Base-by-base conservation (phyloP, 1,284 basidiomycete species). In the Microbotryomycetes sp. region DNA sequence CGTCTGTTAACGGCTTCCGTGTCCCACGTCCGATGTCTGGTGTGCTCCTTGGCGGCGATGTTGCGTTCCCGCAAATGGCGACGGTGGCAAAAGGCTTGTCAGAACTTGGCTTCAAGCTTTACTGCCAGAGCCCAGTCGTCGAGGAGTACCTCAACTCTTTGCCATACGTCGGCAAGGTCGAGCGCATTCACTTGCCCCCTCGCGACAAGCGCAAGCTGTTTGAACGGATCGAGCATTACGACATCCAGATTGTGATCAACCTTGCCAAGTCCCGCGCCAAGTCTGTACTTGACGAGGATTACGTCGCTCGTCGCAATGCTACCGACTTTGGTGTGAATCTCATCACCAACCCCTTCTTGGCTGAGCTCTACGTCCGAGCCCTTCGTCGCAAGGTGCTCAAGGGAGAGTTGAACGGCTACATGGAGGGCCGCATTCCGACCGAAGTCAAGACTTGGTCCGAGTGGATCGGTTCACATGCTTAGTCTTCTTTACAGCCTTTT, bases 181-280 rank as follows among this genome's bases (percentile, higher is more conserved):
- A 92, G 79, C 85, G 87, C 61, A 97, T 99, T 73, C 85, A 91
- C 77, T 97, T 99, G 85, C 96, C 96, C 11, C 88, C 89, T 62
- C 88, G 90, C 73, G 96, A 99, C 79, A 98, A 98, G 81, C 82
- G 94, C 62, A 93, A 91, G 77, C 81, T 97, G 31, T 85, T 91
- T 31, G 88, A 94, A 75, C 89, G 89, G 23, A 89, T 77, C 70
- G 91, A 97, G 76, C 89, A 96, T 76, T 88, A 89, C 76, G 90
- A 97, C 72, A 96, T 98, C 73, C 88, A 93, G 73, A 88, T 86
- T 61, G 94, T 98, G 50, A 85, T 98, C 78, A 97, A 98, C 79
- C 81, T 99, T 52, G 88, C 94, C 21, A 85, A 86, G 73, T 79
- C 83, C 65, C 84, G 93, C 16, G 94, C 87, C 29, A 80, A 79